phyloP scores from a whole-genome alignment of 768 basidiomycete species.

The Lyophyllum semitale region DNA sequence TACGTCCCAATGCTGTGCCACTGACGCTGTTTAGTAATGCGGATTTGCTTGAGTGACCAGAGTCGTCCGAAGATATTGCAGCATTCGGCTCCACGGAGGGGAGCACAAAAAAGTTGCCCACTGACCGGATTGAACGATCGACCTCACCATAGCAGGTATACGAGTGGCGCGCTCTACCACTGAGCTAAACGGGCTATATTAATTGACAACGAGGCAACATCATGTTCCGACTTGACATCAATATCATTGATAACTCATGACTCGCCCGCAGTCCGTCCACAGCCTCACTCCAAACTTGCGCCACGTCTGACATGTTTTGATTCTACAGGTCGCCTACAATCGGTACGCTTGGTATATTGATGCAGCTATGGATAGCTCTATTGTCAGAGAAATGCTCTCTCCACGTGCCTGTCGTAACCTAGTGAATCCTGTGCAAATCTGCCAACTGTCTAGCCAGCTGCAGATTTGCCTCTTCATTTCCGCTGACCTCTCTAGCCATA shows the following conservation, averaged over 20 bases:
- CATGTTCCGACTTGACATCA: neutral
- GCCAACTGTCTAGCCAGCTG: neutral
- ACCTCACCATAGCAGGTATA: slow-evolving; percentile 40
- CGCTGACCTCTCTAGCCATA: neutral
- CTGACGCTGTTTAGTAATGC: too few species aligned
- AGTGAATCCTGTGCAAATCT: neutral
- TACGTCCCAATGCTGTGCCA: too few species aligned
- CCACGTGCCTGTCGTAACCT: slow-evolving; percentile 1
- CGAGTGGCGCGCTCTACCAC: slow-evolving; percentile 65
- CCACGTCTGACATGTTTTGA: neutral
- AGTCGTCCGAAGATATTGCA: too few species aligned
- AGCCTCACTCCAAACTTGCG: neutral
- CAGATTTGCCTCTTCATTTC: neutral
- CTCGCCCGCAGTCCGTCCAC: neutral
- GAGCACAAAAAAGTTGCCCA: slow-evolving; percentile 28
- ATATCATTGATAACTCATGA: neutral
- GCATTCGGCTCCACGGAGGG: too few species aligned
- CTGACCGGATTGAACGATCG: slow-evolving; percentile 42
- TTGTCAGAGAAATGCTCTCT: neutral
- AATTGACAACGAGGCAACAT: neutral
- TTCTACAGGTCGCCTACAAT: neutral
- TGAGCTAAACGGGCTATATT: slow-evolving; percentile 53
- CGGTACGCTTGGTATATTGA: neutral
- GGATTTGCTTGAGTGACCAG: too few species aligned
- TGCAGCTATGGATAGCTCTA: neutral